Evolutionary conservation across 805 yeast genomes (phyloP).

Genomic region (Cyberlindnera americana): DNA sequence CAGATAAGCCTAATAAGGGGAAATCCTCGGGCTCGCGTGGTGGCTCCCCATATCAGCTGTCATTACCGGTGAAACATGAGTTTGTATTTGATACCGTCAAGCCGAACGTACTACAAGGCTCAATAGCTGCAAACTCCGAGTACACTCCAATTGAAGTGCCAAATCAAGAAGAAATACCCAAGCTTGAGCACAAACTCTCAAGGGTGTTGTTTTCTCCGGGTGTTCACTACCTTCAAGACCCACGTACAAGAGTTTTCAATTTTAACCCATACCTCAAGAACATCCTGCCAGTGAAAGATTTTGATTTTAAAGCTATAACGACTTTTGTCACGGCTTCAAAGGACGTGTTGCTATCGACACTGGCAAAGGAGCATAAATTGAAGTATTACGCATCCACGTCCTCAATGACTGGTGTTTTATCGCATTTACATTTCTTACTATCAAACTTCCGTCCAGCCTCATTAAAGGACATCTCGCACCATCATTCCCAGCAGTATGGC

Average conservation of each 20-base stretch:
- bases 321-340: slow-evolving; percentile 64
- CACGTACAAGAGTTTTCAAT: slow-evolving; percentile 69
- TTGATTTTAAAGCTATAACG: slow-evolving; percentile 55
- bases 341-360: slow-evolving; percentile 48
- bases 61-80: not conserved
- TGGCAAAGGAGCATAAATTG: slow-evolving; percentile 37
- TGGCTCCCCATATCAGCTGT: not conserved
- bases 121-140: not conserved
- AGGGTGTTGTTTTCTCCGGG: slow-evolving; percentile 77
- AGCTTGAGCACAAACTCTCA: slow-evolving; percentile 61
- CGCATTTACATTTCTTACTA: slow-evolving; percentile 70
- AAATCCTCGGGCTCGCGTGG: too few relatives aligned
- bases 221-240: slow-evolving; percentile 73
- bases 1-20: too few relatives aligned
- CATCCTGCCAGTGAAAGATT: slow-evolving; percentile 61
- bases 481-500: slow-evolving; percentile 36
- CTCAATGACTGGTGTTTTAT: slow-evolving; percentile 73
- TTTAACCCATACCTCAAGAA: slow-evolving; percentile 57
- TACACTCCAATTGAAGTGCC: slow-evolving; percentile 15
- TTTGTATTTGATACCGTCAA: slow-evolving; percentile 2
- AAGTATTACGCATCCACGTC: slow-evolving; percentile 78
- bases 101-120: not conserved
- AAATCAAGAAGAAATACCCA: slow-evolving; percentile 37
- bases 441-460: slow-evolving; percentile 58
- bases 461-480: slow-evolving; percentile 41